Evolutionary conservation across 2,329 filamentous ascomycete genomes (phyloP).

Genomic region (Apiospora koreana): DNA sequence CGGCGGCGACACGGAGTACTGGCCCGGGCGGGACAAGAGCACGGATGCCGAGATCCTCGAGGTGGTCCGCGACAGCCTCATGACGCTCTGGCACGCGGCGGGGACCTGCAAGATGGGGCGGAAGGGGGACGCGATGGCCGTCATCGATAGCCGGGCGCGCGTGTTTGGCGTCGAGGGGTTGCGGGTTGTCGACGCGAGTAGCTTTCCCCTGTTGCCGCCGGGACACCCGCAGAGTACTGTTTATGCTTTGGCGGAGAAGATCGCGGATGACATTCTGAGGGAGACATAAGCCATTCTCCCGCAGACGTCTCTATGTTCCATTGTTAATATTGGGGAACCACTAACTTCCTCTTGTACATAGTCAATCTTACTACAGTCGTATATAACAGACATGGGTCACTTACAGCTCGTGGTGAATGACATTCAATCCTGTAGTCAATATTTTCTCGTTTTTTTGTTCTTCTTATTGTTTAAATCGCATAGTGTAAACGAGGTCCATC

Average conservation of each 20-base stretch:
- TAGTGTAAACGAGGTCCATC: too few relatives aligned
- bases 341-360: too few relatives aligned
- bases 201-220: slow-evolving; percentile 17
- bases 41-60: slow-evolving; percentile 17
- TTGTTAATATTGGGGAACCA: too few relatives aligned
- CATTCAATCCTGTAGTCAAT: too few relatives aligned
- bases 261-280: slow-evolving; percentile 1
- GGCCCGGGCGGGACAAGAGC: slow-evolving; percentile 14
- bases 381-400: too few relatives aligned
- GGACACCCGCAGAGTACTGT: slow-evolving; percentile 17
- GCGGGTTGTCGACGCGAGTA: slow-evolving; percentile 18
- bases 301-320: too few relatives aligned
- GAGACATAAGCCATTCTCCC: too few relatives aligned
- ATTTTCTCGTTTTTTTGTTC: too few relatives aligned
- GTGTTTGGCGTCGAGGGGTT: slow-evolving; percentile 20
- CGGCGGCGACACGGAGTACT: slow-evolving; percentile 12
- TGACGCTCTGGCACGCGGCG: slow-evolving; percentile 19
- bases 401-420: too few relatives aligned
- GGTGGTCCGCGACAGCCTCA: slow-evolving; percentile 13
- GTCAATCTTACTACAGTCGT: too few relatives aligned
- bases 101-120: slow-evolving; percentile 23
- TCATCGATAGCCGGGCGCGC: slow-evolving; percentile 19
- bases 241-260: slow-evolving; percentile 16
- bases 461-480: too few relatives aligned
- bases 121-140: slow-evolving; percentile 16